These are phyloP conservation scores for Dimocarpus longan DNA, from an alignment of 345 rosid genomes.

Conservation along the genomic window DNA sequence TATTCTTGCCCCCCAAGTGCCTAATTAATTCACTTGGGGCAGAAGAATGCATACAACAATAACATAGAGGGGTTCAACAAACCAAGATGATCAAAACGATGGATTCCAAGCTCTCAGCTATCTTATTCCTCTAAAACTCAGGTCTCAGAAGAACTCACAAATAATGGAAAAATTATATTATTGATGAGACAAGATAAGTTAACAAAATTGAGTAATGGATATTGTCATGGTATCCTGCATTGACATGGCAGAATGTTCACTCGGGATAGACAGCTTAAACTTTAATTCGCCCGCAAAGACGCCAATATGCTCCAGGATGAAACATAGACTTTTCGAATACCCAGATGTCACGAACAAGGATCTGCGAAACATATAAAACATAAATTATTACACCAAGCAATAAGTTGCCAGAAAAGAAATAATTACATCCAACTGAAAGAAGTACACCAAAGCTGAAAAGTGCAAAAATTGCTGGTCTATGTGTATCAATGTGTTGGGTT, in stretches of 20 bases:
- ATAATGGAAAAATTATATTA: neutral
- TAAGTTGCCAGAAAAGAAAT: neutral
- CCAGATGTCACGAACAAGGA: conserved; percentile 91
- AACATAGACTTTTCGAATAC: conserved; percentile 96
- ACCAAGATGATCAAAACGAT: neutral
- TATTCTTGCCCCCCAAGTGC: neutral
- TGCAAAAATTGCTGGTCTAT: neutral
- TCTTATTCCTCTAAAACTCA: conserved; percentile 4
- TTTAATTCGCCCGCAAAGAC: conserved; percentile 79
- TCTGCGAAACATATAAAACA: conserved; percentile 38
- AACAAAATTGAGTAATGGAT: conserved; percentile 26
- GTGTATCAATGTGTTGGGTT: neutral
- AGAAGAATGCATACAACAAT: neutral
- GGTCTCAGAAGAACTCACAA: neutral
- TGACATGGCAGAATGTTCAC: neutral
- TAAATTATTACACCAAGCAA: conserved; percentile 13
- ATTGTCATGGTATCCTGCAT: conserved; percentile 1
- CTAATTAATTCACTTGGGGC: neutral
- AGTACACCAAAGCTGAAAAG: neutral
- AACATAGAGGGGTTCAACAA: neutral
- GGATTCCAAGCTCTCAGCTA: neutral
- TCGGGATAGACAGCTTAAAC: conserved; percentile 26
- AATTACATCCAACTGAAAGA: neutral
- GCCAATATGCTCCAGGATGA: conserved; percentile 83
- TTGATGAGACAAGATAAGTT: conserved; percentile 5